Conservation (phyloP, 495 filamentous ascomycete species). For the Aspergillus nanangensis region DNA sequence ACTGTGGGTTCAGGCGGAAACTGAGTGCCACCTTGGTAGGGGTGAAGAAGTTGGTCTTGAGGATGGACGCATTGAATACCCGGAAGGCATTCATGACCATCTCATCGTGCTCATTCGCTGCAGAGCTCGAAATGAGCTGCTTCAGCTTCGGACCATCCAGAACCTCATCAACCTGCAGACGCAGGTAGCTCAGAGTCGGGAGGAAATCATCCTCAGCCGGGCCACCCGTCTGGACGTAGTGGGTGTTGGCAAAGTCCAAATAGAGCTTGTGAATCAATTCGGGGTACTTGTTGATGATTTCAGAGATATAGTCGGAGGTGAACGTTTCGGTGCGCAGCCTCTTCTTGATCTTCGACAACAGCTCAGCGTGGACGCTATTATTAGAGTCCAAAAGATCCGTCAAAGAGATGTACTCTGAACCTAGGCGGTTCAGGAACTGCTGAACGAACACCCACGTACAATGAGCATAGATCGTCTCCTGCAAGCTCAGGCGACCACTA, state of each 20-base stretch:
- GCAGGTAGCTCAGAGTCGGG: conserved; percentile 73
- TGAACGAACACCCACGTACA: conserved; percentile 96
- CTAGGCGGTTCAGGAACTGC: conserved; percentile 94
- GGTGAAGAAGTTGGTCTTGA: conserved; percentile 99
- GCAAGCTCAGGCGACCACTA: conserved; percentile 81
- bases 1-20: conserved; percentile 86
- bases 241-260: conserved; percentile 83
- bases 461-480: conserved; percentile 96
- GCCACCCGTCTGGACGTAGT: conserved; percentile 81
- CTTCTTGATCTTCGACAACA: conserved; percentile 93
- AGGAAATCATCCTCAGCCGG: conserved; percentile 66
- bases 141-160: conserved; percentile 75
- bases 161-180: conserved; percentile 67
- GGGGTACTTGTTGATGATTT: conserved; percentile 92
- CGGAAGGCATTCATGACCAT: conserved; percentile 98
- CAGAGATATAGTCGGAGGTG: conserved; percentile 93
- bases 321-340: conserved; percentile 94
- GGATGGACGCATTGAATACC: conserved; percentile 81
- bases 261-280: conserved; percentile 85
- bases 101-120: conserved; percentile 90
- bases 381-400: conserved; percentile 74
- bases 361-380: conserved; percentile 80
- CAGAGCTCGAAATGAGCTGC: conserved; percentile 73
- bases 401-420: conserved; percentile 85
- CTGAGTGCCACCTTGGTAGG: conserved; percentile 97